These are phyloP conservation scores for Oldenlandia corymbosa DNA, from an alignment of 257 asterid species.

Conservation along the genomic window DNA sequence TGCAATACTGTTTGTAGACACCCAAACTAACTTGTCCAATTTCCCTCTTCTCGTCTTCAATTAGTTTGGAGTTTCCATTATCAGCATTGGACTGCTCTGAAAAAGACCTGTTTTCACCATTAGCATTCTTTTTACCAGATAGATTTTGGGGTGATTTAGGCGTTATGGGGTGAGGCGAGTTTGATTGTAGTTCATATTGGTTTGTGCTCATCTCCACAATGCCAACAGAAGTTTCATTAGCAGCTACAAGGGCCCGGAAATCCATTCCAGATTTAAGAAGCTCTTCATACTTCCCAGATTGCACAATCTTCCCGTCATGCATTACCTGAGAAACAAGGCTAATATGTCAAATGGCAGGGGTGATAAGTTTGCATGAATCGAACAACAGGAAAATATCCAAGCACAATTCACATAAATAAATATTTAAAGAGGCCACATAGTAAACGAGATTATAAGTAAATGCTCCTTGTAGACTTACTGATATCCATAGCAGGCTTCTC, in stretches of 20 bases:
- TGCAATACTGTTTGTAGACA: slow-evolving; percentile 51
- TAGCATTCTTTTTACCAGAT: slow-evolving; percentile 21
- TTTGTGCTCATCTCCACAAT: slow-evolving; percentile 38
- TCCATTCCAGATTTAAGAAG: slow-evolving; percentile 42
- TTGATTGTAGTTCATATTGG: background rate
- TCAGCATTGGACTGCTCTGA: slow-evolving; percentile 23
- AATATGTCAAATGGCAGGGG: background rate
- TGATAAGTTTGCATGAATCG: background rate
- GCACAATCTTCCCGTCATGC: slow-evolving; percentile 62
- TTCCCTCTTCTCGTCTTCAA: slow-evolving; percentile 70
- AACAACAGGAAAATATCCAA: background rate
- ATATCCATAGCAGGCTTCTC: too few species aligned
- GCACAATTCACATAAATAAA: background rate
- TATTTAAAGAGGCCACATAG: background rate
- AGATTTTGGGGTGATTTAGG: slow-evolving; percentile 26
- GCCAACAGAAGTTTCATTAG: slow-evolving; percentile 63
- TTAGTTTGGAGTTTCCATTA: slow-evolving; percentile 41
- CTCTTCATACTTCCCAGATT: slow-evolving; percentile 57
- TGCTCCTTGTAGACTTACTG: background rate
- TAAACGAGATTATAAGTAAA: background rate
- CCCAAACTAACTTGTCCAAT: slow-evolving; percentile 44
- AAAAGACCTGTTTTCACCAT: slow-evolving; percentile 17
- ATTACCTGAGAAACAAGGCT: slow-evolving; percentile 40
- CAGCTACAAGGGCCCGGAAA: slow-evolving; percentile 55
- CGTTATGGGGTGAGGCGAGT: slow-evolving; percentile 5